Evolutionary conservation across 768 basidiomycete genomes (phyloP).

Genomic region (Boletus sp.): DNA sequence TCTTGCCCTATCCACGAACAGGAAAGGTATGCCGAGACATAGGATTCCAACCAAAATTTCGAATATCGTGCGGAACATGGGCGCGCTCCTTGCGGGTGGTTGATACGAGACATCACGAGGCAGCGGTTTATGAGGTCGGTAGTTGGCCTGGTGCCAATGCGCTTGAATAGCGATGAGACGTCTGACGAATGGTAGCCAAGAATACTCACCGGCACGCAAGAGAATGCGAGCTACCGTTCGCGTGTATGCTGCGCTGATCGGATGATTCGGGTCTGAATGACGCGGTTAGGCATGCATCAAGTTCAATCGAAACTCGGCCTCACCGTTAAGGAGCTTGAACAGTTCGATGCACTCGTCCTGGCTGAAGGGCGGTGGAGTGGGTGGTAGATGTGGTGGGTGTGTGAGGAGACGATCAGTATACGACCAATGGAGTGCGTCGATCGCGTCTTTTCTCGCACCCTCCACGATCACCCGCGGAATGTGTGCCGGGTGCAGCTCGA

Average conservation of each 20-base stretch:
- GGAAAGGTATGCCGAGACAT: constrained; percentile 76
- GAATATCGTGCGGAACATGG: constrained; percentile 47
- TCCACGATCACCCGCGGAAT: constrained; percentile 45
- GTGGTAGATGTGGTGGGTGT: constrained; percentile 42
- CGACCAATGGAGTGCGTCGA: constrained; percentile 76
- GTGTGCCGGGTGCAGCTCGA: constrained; percentile 79
- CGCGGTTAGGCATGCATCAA: not conserved
- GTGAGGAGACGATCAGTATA: constrained; percentile 77
- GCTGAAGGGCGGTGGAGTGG: constrained; percentile 62
- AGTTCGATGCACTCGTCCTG: constrained; percentile 79
- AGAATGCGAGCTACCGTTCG: constrained; percentile 67
- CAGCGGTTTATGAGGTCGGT: constrained; percentile 65
- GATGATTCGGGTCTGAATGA: constrained; percentile 17
- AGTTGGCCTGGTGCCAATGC: constrained; percentile 68
- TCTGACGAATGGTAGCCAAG: not conserved
- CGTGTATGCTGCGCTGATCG: constrained; percentile 45
- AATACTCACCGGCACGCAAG: constrained; percentile 57
- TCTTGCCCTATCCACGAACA: constrained; percentile 56
- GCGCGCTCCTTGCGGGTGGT: constrained; percentile 26
- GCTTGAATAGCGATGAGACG: constrained; percentile 29
- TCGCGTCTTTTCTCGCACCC: constrained; percentile 61
- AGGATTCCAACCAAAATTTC: constrained; percentile 61
- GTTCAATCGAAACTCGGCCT: not conserved
- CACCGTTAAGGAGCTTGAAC: constrained; percentile 49
- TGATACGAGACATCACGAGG: constrained; percentile 47